Evolutionary conservation across 208 protist genomes (phyloP), one percentile per base, ranked within the genome.

Genomic region (Trichomonas vaginalis): DNA sequence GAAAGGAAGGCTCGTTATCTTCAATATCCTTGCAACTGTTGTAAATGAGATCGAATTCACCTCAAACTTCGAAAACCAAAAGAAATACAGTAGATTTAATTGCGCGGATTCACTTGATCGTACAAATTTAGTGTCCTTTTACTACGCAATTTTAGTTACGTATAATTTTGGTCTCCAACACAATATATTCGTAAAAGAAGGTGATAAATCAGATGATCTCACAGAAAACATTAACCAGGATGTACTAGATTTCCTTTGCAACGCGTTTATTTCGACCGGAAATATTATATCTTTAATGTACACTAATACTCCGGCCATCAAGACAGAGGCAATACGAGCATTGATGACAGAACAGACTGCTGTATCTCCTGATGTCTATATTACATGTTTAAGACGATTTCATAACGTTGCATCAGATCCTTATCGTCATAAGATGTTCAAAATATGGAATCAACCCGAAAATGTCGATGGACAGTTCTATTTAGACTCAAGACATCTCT

Each of bases 241-340:
- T 39, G 86, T 92, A 17, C 17, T 92, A 12, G 45, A 51, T 39
- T 92, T 92, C 86, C 39, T 92, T 39, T 42, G 40, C 17, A 40
- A 92, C 17, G 27, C 14, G 0, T 92, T 92, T 92, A 92, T 92
- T 39, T 39, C 37, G 15, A 32, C 45, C 37, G 86, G 86, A 14
- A n/a, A 92, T 32, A 92, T 92, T 27, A 51, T 92, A 15, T 92
- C 86, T 39, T 51, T 92, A 21, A 40, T 92, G n/a, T 92, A 92
- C 86, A 92, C 86, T 49, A 92, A 92, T 39, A 92, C 86, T 40
- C 8, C 14, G 9, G 86, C 86, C 35, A 48, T 92, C 15, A 92
- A 92, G 39, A 51, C 86, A 0, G 8, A n/a, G 35, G 14, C 27
- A 48, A 92, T 92, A 17, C 40, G 86, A 4, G 40, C 12, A 14